These are phyloP conservation scores for Pseudogymnoascus sp. DNA, from an alignment of 2,329 filamentous ascomycete genomes.

Conservation along the genomic window DNA sequence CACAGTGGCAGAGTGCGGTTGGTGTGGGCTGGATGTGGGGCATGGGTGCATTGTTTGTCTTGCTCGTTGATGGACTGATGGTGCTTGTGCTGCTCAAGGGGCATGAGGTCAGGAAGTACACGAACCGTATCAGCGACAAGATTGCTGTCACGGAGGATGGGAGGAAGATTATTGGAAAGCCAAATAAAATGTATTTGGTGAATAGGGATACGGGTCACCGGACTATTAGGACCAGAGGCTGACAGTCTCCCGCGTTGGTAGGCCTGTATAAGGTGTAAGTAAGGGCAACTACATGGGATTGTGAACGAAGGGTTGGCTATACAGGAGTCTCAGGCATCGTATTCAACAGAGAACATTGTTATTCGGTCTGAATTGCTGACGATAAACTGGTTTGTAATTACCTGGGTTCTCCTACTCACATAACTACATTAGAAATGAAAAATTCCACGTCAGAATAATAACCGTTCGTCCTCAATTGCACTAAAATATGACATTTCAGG, in stretches of 20 bases:
- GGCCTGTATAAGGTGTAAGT: not conserved
- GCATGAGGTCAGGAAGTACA: not conserved
- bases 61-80: not conserved
- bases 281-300: not conserved
- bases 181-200: conserved; percentile 92
- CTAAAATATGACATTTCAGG: not conserved
- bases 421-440: not conserved
- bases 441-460: not conserved
- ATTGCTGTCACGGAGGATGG: not conserved
- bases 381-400: not conserved
- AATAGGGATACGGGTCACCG: no score
- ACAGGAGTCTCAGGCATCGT: not conserved
- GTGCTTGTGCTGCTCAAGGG: not conserved
- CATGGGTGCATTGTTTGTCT: not conserved
- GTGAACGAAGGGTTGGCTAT: not conserved
- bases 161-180: not conserved
- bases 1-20: not conserved
- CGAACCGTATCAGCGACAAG: not conserved
- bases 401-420: not conserved
- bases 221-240: not conserved
- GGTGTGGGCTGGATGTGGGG: not conserved
- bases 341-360: not conserved
- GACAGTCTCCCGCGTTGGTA: not conserved
- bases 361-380: not conserved
- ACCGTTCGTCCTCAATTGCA: not conserved